phyloP scores from a whole-genome alignment of 2,329 filamentous ascomycete species.

The Talaromyces sp. region DNA sequence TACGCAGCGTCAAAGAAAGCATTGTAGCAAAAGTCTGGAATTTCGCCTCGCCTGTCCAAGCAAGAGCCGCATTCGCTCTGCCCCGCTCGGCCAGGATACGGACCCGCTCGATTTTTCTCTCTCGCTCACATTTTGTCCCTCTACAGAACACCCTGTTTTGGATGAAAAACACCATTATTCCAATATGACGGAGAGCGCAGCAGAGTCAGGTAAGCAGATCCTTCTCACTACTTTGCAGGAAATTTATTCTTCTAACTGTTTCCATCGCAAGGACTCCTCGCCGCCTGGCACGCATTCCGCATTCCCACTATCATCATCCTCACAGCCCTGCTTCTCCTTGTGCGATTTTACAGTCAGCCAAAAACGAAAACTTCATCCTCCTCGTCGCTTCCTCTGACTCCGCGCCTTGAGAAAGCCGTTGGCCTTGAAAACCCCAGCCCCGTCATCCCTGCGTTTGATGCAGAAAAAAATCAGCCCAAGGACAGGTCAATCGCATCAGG shows the following conservation, averaged over 20 bases:
- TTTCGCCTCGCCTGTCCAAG: no score
- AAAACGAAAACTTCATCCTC: conserved; percentile 23
- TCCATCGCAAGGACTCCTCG: conserved; percentile 31
- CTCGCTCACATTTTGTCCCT: neutral
- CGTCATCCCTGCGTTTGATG: neutral
- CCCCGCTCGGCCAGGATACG: neutral
- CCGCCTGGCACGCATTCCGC: conserved; percentile 45
- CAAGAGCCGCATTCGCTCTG: neutral
- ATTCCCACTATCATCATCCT: conserved; percentile 39
- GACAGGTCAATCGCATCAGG: conserved; percentile 13
- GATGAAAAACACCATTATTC: neutral
- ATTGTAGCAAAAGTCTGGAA: neutral
- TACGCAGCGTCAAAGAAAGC: neutral
- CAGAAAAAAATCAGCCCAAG: neutral
- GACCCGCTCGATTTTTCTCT: neutral
- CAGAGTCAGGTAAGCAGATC: conserved; percentile 3
- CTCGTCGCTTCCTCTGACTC: conserved; percentile 26
- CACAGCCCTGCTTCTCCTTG: conserved; percentile 25
- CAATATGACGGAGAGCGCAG: conserved; percentile 1
- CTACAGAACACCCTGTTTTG: neutral
- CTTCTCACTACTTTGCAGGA: neutral
- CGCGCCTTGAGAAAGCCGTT: conserved; percentile 12
- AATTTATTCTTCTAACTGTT: neutral
- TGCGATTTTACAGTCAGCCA: conserved; percentile 13
- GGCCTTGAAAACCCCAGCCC: neutral